These are phyloP conservation scores for Citrus inodora DNA, from an alignment of 345 rosid genomes.

Conservation along the genomic window DNA sequence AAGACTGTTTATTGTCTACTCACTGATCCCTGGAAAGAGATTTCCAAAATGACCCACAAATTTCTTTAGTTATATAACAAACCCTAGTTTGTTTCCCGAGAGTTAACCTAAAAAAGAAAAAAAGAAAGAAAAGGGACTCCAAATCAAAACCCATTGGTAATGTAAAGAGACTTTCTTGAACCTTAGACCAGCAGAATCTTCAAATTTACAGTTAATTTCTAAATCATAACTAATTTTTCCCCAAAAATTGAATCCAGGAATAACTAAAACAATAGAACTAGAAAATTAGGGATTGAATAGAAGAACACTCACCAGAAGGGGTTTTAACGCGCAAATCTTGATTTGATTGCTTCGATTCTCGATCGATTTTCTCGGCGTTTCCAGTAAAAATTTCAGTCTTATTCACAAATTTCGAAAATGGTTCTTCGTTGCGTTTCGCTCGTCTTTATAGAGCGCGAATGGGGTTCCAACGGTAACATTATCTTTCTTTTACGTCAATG, in stretches of 20 bases:
- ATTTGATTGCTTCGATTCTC: background rate
- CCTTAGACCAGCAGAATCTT: background rate
- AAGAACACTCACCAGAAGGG: background rate
- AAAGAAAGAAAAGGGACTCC: background rate
- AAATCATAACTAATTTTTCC: background rate
- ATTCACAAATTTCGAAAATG: background rate
- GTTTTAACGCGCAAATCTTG: background rate
- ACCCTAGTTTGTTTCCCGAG: background rate
- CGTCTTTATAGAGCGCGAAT: background rate
- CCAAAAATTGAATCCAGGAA: background rate
- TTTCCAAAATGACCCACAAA: background rate
- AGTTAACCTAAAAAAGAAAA: too few species aligned
- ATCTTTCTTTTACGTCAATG: background rate
- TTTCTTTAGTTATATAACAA: background rate
- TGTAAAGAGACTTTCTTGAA: background rate
- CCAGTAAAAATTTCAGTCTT: background rate
- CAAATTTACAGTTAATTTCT: background rate
- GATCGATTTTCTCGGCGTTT: background rate
- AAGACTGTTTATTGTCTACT: background rate
- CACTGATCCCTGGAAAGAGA: background rate
- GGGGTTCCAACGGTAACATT: conserved; percentile 31
- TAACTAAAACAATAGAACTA: background rate
- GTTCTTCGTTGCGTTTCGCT: background rate
- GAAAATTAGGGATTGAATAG: too few species aligned
- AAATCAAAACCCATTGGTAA: background rate